Evolutionary conservation across 2,329 filamentous ascomycete genomes (phyloP).

Genomic region (Emericellopsis atlantica): DNA sequence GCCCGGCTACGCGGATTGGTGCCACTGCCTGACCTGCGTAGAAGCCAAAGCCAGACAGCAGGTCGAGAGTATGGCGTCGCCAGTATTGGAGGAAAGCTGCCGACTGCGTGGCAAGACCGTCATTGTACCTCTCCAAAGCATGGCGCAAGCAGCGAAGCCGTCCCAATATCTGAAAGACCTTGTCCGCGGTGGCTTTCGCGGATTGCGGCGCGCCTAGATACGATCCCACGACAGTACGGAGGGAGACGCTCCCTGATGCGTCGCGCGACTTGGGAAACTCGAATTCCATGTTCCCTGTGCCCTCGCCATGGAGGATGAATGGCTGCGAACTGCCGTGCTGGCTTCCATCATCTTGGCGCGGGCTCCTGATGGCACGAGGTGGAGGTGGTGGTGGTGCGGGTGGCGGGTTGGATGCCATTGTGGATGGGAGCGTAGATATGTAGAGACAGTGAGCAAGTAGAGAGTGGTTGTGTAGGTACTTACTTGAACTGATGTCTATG

Average conservation of each 20-base stretch:
- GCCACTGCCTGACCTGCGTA: background rate
- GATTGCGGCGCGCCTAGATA: background rate
- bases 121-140: slow-evolving; percentile 1
- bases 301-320: too few relatives aligned
- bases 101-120: background rate
- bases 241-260: background rate
- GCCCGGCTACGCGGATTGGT: background rate
- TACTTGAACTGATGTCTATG: too few relatives aligned
- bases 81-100: slow-evolving; percentile 1
- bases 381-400: too few relatives aligned
- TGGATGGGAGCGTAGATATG: too few relatives aligned
- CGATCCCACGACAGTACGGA: background rate
- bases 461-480: too few relatives aligned
- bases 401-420: too few relatives aligned
- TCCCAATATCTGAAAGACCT: background rate
- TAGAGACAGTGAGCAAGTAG: too few relatives aligned
- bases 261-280: background rate
- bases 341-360: too few relatives aligned
- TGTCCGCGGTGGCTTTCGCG: background rate
- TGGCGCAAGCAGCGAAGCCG: slow-evolving; percentile 1
- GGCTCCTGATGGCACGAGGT: too few relatives aligned
- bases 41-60: slow-evolving; percentile 3
- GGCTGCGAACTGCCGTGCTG: too few relatives aligned
- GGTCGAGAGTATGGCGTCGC: slow-evolving; percentile 1
- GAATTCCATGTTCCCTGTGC: background rate